Conservation (phyloP, 805 yeast genomes). For the Scheffersomyces ergatensis region DNA sequence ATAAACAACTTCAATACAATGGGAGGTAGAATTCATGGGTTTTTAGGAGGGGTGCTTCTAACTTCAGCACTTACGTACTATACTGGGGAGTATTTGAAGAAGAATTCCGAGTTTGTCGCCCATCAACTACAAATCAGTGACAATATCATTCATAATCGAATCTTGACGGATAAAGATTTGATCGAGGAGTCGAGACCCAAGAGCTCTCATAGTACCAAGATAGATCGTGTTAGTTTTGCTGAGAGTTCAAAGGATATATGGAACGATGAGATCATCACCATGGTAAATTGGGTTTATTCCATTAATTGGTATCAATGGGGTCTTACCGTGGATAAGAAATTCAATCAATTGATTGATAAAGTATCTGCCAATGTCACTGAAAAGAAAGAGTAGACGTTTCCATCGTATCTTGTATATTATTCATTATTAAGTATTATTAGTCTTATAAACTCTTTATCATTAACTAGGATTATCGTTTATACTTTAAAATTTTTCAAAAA, state of each 20-base stretch:
- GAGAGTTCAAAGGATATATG: constrained; percentile 77
- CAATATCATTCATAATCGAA: constrained; percentile 50
- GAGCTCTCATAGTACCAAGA: constrained; percentile 20
- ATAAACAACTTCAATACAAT: constrained; percentile 11
- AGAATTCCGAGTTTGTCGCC: constrained; percentile 46
- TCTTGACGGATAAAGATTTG: constrained; percentile 47
- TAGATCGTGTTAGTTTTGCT: constrained; percentile 36
- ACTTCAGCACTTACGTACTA: constrained; percentile 63
- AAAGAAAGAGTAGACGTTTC: constrained; percentile 8
- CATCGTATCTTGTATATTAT: too few relatives aligned
- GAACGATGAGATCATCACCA: constrained; percentile 68
- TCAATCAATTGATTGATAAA: constrained; percentile 27
- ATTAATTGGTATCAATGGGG: constrained; percentile 48
- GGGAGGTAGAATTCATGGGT: constrained; percentile 46
- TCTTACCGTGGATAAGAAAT: constrained; percentile 29
- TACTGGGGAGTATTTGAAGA: constrained; percentile 55
- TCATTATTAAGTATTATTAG: too few relatives aligned
- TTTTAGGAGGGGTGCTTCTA: constrained; percentile 53
- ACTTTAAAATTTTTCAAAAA: too few relatives aligned
- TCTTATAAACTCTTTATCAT: too few relatives aligned
- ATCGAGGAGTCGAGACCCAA: constrained; percentile 43
- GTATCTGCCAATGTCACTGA: constrained; percentile 7
- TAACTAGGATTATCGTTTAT: too few relatives aligned
- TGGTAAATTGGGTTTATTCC: constrained; percentile 62
- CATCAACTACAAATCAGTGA: constrained; percentile 47